These are phyloP conservation scores for Colletotrichum zoysiae DNA, from an alignment of 2,329 filamentous ascomycete species.

Conservation along the genomic window DNA sequence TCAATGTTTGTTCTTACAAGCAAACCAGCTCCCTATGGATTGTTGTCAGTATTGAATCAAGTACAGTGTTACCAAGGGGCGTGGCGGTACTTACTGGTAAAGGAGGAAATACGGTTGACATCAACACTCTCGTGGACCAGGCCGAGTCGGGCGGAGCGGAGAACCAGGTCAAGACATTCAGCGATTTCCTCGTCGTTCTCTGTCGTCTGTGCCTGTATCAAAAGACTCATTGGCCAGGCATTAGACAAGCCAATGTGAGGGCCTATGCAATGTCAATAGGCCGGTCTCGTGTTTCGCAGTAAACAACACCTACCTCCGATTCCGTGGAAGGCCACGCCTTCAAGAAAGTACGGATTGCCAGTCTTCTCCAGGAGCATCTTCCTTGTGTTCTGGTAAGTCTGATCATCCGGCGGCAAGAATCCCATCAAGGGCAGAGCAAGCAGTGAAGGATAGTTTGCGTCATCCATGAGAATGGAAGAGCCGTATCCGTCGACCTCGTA, in stretches of 20 bases:
- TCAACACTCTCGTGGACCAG: constrained; percentile 94
- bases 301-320: constrained; percentile 77
- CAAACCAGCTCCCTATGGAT: constrained; percentile 84
- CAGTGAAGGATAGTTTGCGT: constrained; percentile 87
- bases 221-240: constrained; percentile 96
- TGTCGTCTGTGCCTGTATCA: constrained; percentile 91
- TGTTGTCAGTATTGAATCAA: constrained; percentile 14
- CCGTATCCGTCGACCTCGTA: constrained; percentile 92
- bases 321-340: constrained; percentile 81
- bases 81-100: constrained; percentile 72
- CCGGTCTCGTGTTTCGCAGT: too few species aligned
- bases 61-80: neutral
- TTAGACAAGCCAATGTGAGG: constrained; percentile 85
- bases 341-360: constrained; percentile 91
- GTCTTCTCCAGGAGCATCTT: constrained; percentile 78
- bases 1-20: constrained; percentile 63
- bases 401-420: constrained; percentile 74
- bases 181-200: constrained; percentile 86
- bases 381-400: constrained; percentile 88
- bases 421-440: constrained; percentile 84
- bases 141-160: constrained; percentile 80
- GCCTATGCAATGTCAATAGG: constrained; percentile 49
- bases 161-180: constrained; percentile 78
- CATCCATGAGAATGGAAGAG: constrained; percentile 86
- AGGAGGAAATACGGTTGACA: constrained; percentile 74